Evolutionary conservation across 164 flowering plant species (phyloP).

Genomic region (Stephania cephalantha): DNA sequence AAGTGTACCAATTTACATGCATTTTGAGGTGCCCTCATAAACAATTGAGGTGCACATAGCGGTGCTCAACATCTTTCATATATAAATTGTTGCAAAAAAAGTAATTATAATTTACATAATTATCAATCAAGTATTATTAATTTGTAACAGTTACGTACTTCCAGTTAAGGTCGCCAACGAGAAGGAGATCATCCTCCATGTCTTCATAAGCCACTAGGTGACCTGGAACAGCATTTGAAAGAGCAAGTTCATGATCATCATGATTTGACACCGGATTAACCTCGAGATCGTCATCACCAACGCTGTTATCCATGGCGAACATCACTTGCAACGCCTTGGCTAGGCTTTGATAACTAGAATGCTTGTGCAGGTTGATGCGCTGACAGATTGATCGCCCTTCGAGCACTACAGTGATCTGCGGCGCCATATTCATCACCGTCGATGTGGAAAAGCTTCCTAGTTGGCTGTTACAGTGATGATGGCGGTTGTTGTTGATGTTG

Average conservation of each 20-base stretch:
- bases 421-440: conserved; percentile 35
- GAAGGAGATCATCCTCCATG: conserved; percentile 80
- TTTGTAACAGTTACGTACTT: conserved; percentile 39
- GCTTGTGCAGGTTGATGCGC: conserved; percentile 59
- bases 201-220: conserved; percentile 78
- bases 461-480: conserved; percentile 2
- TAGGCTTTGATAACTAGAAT: conserved; percentile 53
- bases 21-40: too few species aligned
- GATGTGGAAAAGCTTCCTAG: neutral
- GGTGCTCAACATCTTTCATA: too few species aligned
- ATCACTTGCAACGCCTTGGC: conserved; percentile 61
- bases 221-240: conserved; percentile 75
- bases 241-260: conserved; percentile 28
- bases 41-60: too few species aligned
- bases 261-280: neutral
- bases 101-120: too few species aligned
- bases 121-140: neutral
- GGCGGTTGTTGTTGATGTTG: conserved; percentile 8
- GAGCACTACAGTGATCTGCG: conserved; percentile 73
- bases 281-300: conserved; percentile 6
- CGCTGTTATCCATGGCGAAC: conserved; percentile 40
- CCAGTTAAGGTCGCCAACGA: conserved; percentile 82
- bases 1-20: too few species aligned
- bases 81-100: too few species aligned
- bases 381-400: conserved; percentile 90